Evolutionary conservation across 192 early-diverging fungal genomes (phyloP).

Genomic region (Allomyces arbusculus): DNA sequence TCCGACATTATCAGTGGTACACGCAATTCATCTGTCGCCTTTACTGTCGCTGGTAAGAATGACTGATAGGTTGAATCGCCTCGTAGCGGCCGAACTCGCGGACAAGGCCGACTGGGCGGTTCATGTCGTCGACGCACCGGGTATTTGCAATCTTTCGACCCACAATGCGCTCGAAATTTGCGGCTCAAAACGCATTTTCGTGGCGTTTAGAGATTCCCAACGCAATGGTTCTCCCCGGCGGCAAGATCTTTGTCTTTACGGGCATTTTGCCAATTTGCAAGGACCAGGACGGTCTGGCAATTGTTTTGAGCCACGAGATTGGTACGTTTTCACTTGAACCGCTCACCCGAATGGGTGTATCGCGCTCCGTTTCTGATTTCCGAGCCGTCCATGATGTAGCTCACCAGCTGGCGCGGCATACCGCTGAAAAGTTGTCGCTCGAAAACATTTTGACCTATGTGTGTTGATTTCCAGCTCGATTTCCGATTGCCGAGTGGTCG

Average conservation of each 20-base stretch:
- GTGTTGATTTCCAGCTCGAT: no score
- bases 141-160: no score
- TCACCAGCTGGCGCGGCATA: slow-evolving; percentile 77
- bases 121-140: slow-evolving; percentile 54
- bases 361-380: no score
- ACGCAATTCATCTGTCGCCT: no score
- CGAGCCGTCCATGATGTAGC: slow-evolving; percentile 9
- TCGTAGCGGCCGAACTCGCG: slow-evolving; percentile 52
- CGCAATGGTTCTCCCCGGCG: slow-evolving; percentile 87
- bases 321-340: no score
- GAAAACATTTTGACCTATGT: slow-evolving; percentile 32
- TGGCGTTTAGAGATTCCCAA: slow-evolving; percentile 31
- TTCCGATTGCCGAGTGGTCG: no score
- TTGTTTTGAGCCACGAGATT: slow-evolving; percentile 85
- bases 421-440: slow-evolving; percentile 69
- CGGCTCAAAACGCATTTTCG: no score
- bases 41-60: slow-evolving; percentile 12
- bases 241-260: slow-evolving; percentile 94
- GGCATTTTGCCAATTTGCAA: slow-evolving; percentile 63
- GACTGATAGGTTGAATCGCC: slow-evolving; percentile 35
- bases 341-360: no score
- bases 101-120: slow-evolving; percentile 67
- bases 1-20: no score
- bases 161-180: no score
- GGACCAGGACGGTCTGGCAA: slow-evolving; percentile 74